Evolutionary conservation across 139 green algal species (phyloP).

Genomic region (Nannochloris sp.): DNA sequence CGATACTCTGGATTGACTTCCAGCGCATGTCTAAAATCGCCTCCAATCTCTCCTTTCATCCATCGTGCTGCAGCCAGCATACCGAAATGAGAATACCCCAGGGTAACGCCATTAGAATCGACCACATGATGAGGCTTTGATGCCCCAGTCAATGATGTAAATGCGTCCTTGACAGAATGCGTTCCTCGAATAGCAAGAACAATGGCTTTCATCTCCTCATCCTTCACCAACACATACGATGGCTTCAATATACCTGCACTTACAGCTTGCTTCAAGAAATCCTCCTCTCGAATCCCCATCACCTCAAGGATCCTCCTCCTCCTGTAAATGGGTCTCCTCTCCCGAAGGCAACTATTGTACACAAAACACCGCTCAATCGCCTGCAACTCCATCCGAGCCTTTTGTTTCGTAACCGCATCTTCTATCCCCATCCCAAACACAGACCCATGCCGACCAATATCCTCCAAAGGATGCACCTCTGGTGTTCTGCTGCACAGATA

Average conservation of each 20-base stretch:
- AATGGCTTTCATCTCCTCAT: constrained; percentile 41
- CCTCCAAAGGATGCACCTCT: constrained; percentile 43
- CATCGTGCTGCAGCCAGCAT: constrained; percentile 83
- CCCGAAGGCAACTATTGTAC: constrained; percentile 63
- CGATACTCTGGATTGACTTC: constrained; percentile 26
- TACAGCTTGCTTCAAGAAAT: constrained; percentile 56
- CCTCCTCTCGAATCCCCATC: constrained; percentile 29
- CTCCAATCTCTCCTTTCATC: constrained; percentile 39
- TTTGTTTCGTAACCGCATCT: constrained; percentile 3
- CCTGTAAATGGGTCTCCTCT: constrained; percentile 38
- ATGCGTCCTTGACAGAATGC: constrained; percentile 69
- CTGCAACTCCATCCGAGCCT: constrained; percentile 41
- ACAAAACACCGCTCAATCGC: constrained; percentile 51
- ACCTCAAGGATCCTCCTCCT: constrained; percentile 33
- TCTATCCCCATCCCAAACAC: constrained; percentile 9
- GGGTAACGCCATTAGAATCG: constrained; percentile 43
- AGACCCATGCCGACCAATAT: constrained; percentile 43
- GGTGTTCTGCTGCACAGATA: constrained; percentile 52
- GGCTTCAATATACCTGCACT: constrained; percentile 66
- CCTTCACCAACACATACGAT: constrained; percentile 58
- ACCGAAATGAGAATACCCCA: constrained; percentile 80
- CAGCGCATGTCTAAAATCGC: constrained; percentile 45
- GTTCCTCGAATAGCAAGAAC: constrained; percentile 76
- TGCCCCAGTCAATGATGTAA: constrained; percentile 63
- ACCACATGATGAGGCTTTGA: constrained; percentile 79